Conservation (phyloP, 1,139 yeast species). For the Blastobotrys aristatus region DNA sequence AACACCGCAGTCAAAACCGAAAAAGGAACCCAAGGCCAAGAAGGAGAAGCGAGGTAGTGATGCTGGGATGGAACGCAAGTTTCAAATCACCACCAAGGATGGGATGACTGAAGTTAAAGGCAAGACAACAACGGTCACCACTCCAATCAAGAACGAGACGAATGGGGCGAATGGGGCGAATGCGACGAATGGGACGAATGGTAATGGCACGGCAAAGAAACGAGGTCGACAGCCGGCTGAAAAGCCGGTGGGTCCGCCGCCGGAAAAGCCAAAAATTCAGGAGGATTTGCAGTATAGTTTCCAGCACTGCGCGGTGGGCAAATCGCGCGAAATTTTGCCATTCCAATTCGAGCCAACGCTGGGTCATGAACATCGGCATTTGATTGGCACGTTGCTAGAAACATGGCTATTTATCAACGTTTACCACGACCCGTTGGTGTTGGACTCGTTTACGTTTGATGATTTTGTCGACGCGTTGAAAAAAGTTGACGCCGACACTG, state of each 20-base stretch:
- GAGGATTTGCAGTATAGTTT: slow-evolving; percentile 25
- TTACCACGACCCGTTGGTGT: slow-evolving; percentile 55
- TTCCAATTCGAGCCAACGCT: slow-evolving; percentile 13
- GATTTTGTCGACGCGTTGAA: slow-evolving; percentile 64
- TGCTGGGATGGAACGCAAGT: neutral
- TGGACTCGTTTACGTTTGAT: slow-evolving; percentile 76
- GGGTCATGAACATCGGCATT: slow-evolving; percentile 13
- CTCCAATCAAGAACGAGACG: too few relatives aligned
- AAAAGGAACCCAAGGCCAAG: neutral
- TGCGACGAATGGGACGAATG: neutral
- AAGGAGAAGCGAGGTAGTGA: neutral
- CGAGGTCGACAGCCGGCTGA: slow-evolving; percentile 8
- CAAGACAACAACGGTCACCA: too few relatives aligned
- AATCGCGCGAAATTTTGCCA: slow-evolving; percentile 11
- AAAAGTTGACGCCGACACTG: slow-evolving; percentile 41
- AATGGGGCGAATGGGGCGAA: neutral
- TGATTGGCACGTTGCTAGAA: slow-evolving; percentile 42
- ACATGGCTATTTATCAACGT: slow-evolving; percentile 73
- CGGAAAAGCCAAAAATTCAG: slow-evolving; percentile 19
- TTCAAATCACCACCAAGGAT: neutral
- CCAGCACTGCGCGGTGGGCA: slow-evolving; percentile 11
- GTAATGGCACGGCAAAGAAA: slow-evolving; percentile 1
- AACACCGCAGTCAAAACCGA: too few relatives aligned
- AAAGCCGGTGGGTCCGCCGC: slow-evolving; percentile 4
- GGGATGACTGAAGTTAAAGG: neutral